Evolutionary conservation across 495 filamentous ascomycete species (phyloP).

Genomic region (Sabuloglossum arenarium): DNA sequence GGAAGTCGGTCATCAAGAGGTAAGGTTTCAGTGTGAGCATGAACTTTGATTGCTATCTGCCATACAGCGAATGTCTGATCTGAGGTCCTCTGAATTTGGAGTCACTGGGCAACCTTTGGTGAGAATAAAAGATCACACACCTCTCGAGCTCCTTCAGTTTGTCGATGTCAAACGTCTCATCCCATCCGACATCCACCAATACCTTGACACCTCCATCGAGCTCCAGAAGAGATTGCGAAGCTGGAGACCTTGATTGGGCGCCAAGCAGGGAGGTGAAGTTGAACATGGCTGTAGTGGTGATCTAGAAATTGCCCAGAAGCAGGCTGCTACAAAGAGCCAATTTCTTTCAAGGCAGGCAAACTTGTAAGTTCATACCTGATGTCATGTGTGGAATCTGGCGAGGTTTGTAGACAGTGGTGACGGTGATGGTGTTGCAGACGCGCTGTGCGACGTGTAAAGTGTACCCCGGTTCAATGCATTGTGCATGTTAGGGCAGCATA

Average conservation of each 20-base stretch:
- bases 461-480: too few species aligned
- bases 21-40: too few species aligned
- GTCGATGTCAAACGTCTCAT: constrained; percentile 62
- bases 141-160: constrained; percentile 76
- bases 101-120: neutral
- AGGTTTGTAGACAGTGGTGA: neutral
- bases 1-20: too few species aligned
- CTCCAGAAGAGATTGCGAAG: constrained; percentile 86
- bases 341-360: neutral
- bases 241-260: constrained; percentile 65
- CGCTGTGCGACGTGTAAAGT: neutral
- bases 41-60: too few species aligned
- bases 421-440: neutral
- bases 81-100: too few species aligned
- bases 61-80: constrained; percentile 7
- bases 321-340: neutral
- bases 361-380: neutral
- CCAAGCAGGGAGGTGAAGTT: constrained; percentile 84
- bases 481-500: neutral
- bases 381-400: neutral
- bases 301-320: neutral
- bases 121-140: constrained; percentile 25
- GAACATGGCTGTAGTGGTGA: constrained; percentile 41
- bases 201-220: constrained; percentile 94
- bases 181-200: constrained; percentile 88